Evolutionary conservation across 2,329 filamentous ascomycete species (phyloP).

Genomic region (Seiridium cupressi): DNA sequence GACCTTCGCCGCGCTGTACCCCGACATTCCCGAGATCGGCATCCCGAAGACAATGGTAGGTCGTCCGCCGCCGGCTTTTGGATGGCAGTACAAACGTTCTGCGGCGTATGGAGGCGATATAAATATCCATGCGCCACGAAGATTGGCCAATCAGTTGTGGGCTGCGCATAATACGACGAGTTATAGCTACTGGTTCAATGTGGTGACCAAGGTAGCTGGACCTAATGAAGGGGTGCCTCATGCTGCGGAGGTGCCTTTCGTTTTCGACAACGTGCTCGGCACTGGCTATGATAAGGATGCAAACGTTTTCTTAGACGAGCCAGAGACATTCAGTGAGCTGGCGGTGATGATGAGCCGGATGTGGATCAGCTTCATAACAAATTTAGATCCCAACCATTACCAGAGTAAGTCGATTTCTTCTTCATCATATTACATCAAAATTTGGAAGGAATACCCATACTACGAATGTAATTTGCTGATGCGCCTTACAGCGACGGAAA

Average conservation of each 20-base stretch:
- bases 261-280: conserved; percentile 49
- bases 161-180: conserved; percentile 40
- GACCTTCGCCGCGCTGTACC: conserved; percentile 43
- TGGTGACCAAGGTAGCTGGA: conserved; percentile 34
- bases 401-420: neutral
- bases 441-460: no score
- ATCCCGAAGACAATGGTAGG: conserved; percentile 38
- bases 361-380: conserved; percentile 50
- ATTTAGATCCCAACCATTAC: conserved; percentile 39
- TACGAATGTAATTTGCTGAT: neutral
- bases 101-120: conserved; percentile 44
- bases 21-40: conserved; percentile 43
- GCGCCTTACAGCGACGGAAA: neutral
- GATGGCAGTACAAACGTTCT: conserved; percentile 43
- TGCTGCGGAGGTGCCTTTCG: conserved; percentile 47
- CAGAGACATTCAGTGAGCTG: conserved; percentile 38
- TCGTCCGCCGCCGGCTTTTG: conserved; percentile 18
- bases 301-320: conserved; percentile 36
- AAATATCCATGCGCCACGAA: conserved; percentile 49
- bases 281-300: conserved; percentile 39
- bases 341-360: conserved; percentile 46
- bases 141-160: conserved; percentile 48
- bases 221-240: conserved; percentile 41
- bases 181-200: conserved; percentile 50
- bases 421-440: no score